These are phyloP conservation scores for Polytolypa hystricis DNA, from an alignment of 2,329 filamentous ascomycete species.

Conservation along the genomic window DNA sequence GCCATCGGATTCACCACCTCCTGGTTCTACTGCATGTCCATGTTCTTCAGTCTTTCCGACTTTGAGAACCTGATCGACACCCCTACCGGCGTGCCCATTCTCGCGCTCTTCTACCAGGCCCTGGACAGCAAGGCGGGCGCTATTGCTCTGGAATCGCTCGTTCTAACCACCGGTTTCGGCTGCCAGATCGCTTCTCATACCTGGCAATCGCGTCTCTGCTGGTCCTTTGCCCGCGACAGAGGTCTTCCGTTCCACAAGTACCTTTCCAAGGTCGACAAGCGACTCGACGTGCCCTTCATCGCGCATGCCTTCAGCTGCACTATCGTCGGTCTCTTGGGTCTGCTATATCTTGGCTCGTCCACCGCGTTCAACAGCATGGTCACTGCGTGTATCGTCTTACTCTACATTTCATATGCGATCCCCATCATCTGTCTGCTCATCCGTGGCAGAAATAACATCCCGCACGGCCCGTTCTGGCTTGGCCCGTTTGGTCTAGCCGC, in stretches of 20 bases:
- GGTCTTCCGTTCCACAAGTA: slow-evolving; percentile 36
- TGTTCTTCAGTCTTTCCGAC: slow-evolving; percentile 41
- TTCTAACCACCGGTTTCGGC: slow-evolving; percentile 38
- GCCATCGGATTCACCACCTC: slow-evolving; percentile 39
- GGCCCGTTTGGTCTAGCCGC: slow-evolving; percentile 32
- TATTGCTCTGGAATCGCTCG: slow-evolving; percentile 35
- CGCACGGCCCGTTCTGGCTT: slow-evolving; percentile 39
- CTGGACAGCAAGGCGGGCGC: slow-evolving; percentile 33
- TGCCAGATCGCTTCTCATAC: slow-evolving; percentile 39
- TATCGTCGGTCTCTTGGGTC: slow-evolving; percentile 36
- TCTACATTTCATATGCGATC: slow-evolving; percentile 38
- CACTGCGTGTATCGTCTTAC: slow-evolving; percentile 36
- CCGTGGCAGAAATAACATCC: slow-evolving; percentile 34
- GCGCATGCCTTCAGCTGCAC: slow-evolving; percentile 34
- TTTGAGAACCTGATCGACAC: slow-evolving; percentile 31
- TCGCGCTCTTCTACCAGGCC: slow-evolving; percentile 38
- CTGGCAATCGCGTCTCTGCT: slow-evolving; percentile 41
- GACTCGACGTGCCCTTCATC: slow-evolving; percentile 34
- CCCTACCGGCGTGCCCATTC: slow-evolving; percentile 36
- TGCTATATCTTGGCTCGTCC: slow-evolving; percentile 35
- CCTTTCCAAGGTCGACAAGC: slow-evolving; percentile 30
- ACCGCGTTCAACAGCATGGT: slow-evolving; percentile 34
- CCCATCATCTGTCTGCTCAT: slow-evolving; percentile 37
- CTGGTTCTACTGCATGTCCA: slow-evolving; percentile 38
- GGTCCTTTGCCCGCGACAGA: slow-evolving; percentile 43